Conservation (phyloP, 2,329 filamentous ascomycete genomes). For the Ilyonectria sp. region DNA sequence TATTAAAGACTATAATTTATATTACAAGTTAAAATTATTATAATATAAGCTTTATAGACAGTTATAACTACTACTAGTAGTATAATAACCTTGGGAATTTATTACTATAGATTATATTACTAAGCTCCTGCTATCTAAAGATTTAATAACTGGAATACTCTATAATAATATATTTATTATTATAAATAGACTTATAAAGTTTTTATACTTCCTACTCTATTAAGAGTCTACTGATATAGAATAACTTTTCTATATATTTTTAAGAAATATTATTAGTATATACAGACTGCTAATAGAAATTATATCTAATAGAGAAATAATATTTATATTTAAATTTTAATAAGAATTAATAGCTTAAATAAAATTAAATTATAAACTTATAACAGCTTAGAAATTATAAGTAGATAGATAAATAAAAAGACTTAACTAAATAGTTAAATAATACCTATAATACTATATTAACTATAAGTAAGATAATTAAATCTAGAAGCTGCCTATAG, state of each 20-base stretch:
- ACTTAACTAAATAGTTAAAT: too few relatives aligned
- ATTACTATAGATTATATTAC: constrained; percentile 34
- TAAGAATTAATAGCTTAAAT: constrained; percentile 23
- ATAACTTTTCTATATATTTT: constrained; percentile 19
- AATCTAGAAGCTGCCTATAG: constrained; percentile 11
- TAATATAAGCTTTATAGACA: constrained; percentile 27
- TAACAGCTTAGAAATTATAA: not conserved
- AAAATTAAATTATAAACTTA: constrained; percentile 15
- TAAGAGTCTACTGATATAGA: constrained; percentile 20
- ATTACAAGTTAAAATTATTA: constrained; percentile 3
- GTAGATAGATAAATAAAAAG: not conserved
- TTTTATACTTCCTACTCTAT: constrained; percentile 16
- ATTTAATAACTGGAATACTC: constrained; percentile 19
- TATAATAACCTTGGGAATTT: constrained; percentile 23
- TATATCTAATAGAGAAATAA: constrained; percentile 22
- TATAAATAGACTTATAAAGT: constrained; percentile 21
- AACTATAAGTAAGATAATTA: constrained; percentile 1
- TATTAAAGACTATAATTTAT: constrained; percentile 24
- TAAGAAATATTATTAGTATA: constrained; percentile 25
- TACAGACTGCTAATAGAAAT: constrained; percentile 22
- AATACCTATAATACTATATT: too few relatives aligned
- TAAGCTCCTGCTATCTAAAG: constrained; percentile 26
- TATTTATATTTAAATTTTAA: constrained; percentile 23
- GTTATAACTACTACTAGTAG: constrained; percentile 28
- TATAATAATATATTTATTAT: constrained; percentile 34